A percentile compares a stretch with the other conserved stretches of the same genome.
These are phyloP conservation scores for Batrachochytrium dendrobatidis DNA, from an alignment of 371 early-diverging fungal species.

Conservation along the genomic window DNA sequence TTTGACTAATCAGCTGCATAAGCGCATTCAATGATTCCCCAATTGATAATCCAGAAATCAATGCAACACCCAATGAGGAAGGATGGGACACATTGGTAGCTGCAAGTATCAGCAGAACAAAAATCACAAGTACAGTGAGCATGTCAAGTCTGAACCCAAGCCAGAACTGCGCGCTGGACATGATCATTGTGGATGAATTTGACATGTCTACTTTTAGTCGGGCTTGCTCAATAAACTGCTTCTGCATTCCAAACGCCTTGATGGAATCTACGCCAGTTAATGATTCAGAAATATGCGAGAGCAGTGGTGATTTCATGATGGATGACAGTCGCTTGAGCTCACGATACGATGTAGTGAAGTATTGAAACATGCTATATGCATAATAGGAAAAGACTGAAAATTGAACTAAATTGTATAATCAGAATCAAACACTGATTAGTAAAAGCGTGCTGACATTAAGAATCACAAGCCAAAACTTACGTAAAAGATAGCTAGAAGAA, in stretches of 20 bases:
- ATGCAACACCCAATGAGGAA: neutral
- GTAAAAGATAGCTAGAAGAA: neutral
- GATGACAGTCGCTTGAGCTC: slow-evolving; percentile 30
- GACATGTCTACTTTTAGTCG: neutral
- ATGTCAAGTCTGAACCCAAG: neutral
- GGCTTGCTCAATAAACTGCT: neutral
- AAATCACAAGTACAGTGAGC: neutral
- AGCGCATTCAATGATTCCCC: neutral
- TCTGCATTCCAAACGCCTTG: slow-evolving; percentile 20
- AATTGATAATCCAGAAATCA: neutral
- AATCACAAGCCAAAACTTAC: neutral
- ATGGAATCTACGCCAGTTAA: slow-evolving; percentile 35
- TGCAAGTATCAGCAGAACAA: neutral
- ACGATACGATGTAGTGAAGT: slow-evolving; percentile 18
- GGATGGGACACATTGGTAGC: neutral
- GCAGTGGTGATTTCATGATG: slow-evolving; percentile 29
- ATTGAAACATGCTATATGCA: slow-evolving; percentile 13
- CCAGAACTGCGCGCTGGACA: slow-evolving; percentile 1
- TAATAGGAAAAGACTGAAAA: slow-evolving; percentile 29
- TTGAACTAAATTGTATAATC: slow-evolving; percentile 4
- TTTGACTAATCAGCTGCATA: neutral
- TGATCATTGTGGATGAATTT: neutral
- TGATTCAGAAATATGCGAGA: slow-evolving; percentile 36
- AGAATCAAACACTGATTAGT: no score
- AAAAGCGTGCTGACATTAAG: neutral